A percentile compares a stretch with the other conserved stretches of the same genome.
Conservation (phyloP, 495 filamentous ascomycete genomes). For the Bathelium albidoporum region DNA sequence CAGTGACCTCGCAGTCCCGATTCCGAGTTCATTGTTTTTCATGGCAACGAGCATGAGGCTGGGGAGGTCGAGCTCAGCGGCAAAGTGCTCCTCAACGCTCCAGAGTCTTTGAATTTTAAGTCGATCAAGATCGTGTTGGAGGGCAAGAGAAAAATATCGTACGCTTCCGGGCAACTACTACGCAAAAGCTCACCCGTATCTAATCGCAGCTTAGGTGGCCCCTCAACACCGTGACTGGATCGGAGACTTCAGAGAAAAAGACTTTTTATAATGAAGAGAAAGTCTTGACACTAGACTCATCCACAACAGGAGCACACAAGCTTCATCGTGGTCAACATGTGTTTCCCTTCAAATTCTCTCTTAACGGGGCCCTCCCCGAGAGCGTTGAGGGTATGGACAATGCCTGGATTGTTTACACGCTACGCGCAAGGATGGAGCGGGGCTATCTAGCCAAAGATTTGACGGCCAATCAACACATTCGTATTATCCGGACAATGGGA, state of each 20-base stretch:
- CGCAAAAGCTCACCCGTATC: not conserved
- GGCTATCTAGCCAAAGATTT: conserved; percentile 73
- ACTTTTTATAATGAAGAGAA: conserved; percentile 24
- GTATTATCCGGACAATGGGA: conserved; percentile 79
- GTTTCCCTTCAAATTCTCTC: conserved; percentile 54
- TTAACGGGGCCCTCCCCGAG: conserved; percentile 70
- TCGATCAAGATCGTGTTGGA: conserved; percentile 27
- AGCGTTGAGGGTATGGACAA: conserved; percentile 78
- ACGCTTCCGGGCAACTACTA: conserved; percentile 19
- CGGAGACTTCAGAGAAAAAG: conserved; percentile 25
- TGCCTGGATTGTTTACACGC: conserved; percentile 71
- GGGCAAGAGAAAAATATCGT: conserved; percentile 29
- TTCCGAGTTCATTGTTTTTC: conserved; percentile 30
- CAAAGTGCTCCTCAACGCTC: conserved; percentile 26
- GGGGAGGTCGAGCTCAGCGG: conserved; percentile 26
- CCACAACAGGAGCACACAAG: conserved; percentile 28
- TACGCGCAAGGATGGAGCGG: conserved; percentile 78
- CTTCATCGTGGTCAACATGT: conserved; percentile 46
- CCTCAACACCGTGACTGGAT: conserved; percentile 18
- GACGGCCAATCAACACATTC: conserved; percentile 63
- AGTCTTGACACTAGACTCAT: not conserved
- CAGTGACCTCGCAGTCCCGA: conserved; percentile 19
- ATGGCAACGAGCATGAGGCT: conserved; percentile 28
- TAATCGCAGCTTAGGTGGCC: conserved; percentile 9
- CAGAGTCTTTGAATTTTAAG: conserved; percentile 27